Evolutionary conservation across 2,329 filamentous ascomycete species (phyloP).

Genomic region (Clarireedia hainanense): DNA sequence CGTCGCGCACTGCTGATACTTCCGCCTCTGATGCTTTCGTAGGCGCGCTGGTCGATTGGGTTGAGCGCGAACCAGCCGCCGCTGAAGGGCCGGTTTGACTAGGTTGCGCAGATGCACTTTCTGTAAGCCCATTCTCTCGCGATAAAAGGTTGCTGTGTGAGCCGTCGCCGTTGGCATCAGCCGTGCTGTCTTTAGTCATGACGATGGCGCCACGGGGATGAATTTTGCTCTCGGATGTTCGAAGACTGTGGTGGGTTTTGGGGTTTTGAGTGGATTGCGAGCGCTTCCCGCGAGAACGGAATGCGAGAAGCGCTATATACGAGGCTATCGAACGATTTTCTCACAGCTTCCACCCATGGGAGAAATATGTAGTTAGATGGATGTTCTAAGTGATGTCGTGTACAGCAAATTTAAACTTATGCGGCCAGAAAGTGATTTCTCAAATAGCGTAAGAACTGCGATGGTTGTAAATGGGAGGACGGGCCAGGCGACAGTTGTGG

Average conservation of each 20-base stretch:
- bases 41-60: slow-evolving; percentile 9
- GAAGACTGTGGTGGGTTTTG: not conserved
- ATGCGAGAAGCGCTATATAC: slow-evolving; percentile 28
- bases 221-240: slow-evolving; percentile 3
- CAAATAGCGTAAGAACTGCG: too few species aligned
- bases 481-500: too few species aligned
- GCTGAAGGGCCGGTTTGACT: slow-evolving; percentile 12
- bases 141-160: slow-evolving; percentile 14
- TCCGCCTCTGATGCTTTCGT: slow-evolving; percentile 12
- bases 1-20: slow-evolving; percentile 12
- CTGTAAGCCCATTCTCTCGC: slow-evolving; percentile 15
- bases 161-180: slow-evolving; percentile 21
- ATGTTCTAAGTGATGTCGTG: too few species aligned
- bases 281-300: slow-evolving; percentile 26
- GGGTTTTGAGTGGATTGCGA: slow-evolving; percentile 11
- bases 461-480: not conserved
- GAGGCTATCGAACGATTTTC: slow-evolving; percentile 26
- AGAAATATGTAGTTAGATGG: too few species aligned
- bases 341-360: slow-evolving; percentile 24
- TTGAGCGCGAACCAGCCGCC: slow-evolving; percentile 5
- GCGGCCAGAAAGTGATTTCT: too few species aligned
- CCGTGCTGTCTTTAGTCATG: slow-evolving; percentile 26
- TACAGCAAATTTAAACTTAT: too few species aligned
- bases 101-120: slow-evolving; percentile 10
- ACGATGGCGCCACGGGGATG: slow-evolving; percentile 8